phyloP scores from a whole-genome alignment of 2,329 filamentous ascomycete species.

The Phialophora chinensis region DNA sequence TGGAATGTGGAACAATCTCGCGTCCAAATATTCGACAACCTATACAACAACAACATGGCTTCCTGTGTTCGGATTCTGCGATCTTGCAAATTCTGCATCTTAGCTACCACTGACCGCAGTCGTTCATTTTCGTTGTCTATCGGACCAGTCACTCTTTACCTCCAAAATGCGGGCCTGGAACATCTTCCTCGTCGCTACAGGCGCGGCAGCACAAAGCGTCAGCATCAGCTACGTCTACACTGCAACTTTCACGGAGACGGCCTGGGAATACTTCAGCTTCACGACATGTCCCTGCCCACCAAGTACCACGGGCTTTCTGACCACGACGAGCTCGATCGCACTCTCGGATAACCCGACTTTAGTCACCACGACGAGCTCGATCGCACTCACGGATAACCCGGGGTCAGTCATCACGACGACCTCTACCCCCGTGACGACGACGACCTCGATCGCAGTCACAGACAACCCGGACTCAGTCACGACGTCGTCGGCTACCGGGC shows the following conservation, averaged over 20 bases:
- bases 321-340: neutral
- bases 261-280: constrained; percentile 21
- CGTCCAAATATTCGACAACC: constrained; percentile 13
- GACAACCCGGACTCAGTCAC: neutral
- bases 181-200: constrained; percentile 20
- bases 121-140: constrained; percentile 24
- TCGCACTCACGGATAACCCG: neutral
- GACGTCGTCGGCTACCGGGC: neutral
- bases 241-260: constrained; percentile 26
- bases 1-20: constrained; percentile 16
- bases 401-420: neutral
- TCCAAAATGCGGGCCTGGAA: constrained; percentile 20
- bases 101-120: constrained; percentile 25
- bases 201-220: constrained; percentile 26
- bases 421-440: too few species aligned
- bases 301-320: constrained; percentile 4
- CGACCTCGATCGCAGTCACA: neutral
- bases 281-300: constrained; percentile 31
- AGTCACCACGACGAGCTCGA: neutral
- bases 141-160: constrained; percentile 1
- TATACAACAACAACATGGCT: constrained; percentile 23
- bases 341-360: too few species aligned
- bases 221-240: constrained; percentile 30
- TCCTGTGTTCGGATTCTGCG: neutral
- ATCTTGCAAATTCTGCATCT: neutral